These are phyloP conservation scores for Monosporascus sp. DNA, from an alignment of 2,329 filamentous ascomycete genomes.

Conservation along the genomic window DNA sequence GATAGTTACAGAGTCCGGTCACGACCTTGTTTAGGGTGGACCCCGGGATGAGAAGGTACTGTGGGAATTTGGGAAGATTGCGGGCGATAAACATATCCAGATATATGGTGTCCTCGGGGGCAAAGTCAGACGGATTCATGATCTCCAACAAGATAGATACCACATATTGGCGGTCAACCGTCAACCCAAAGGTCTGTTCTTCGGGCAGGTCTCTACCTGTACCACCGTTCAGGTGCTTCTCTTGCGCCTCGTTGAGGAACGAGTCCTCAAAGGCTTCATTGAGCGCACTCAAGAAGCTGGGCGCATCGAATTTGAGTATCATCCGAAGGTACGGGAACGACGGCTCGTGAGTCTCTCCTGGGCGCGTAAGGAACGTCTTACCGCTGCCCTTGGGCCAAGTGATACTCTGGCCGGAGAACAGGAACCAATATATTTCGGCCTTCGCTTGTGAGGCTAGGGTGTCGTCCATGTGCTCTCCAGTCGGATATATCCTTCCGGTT, in stretches of 20 bases:
- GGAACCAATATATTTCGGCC: constrained; percentile 82
- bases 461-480: constrained; percentile 68
- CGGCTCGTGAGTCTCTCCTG: constrained; percentile 53
- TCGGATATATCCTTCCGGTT: constrained; percentile 88
- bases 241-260: constrained; percentile 78
- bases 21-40: constrained; percentile 78
- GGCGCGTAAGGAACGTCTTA: constrained; percentile 56
- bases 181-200: constrained; percentile 62
- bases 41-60: constrained; percentile 87
- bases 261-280: constrained; percentile 97
- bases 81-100: constrained; percentile 98
- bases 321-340: constrained; percentile 81
- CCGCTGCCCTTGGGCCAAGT: constrained; percentile 65
- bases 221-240: constrained; percentile 52
- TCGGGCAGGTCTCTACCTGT: constrained; percentile 49
- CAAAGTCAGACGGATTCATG: constrained; percentile 74
- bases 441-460: constrained; percentile 72
- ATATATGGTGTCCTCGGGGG: constrained; percentile 79
- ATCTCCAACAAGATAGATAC: constrained; percentile 86
- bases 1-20: constrained; percentile 77
- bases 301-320: constrained; percentile 81
- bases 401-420: constrained; percentile 79
- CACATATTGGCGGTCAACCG: constrained; percentile 86
- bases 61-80: constrained; percentile 92
- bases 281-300: constrained; percentile 88